Evolutionary conservation across 2,329 filamentous ascomycete genomes (phyloP).

Genomic region (Raffaelea ambrosiae): DNA sequence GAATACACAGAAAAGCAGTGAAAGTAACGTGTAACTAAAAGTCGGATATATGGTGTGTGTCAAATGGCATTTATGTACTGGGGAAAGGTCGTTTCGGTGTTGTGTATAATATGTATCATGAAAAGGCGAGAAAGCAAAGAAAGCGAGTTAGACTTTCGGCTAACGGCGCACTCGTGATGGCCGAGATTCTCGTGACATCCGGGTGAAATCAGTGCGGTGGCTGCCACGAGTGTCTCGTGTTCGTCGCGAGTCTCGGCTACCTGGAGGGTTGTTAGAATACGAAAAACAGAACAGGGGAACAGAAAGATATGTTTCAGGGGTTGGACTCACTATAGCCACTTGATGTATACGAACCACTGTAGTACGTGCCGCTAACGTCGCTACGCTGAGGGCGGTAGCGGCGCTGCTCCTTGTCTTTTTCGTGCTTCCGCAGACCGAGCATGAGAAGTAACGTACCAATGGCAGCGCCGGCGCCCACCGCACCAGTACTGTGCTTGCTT

Average conservation of each 20-base stretch:
- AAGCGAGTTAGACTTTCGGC: background rate
- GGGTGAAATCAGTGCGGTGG: slow-evolving; percentile 18
- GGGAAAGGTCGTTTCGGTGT: background rate
- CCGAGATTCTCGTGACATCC: slow-evolving; percentile 16
- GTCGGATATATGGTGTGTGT: background rate
- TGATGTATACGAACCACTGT: slow-evolving; percentile 44
- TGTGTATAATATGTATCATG: too few species aligned
- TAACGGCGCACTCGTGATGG: slow-evolving; percentile 7
- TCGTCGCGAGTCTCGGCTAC: slow-evolving; percentile 25
- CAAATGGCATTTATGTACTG: background rate
- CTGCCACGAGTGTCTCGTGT: slow-evolving; percentile 13
- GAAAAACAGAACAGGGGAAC: background rate
- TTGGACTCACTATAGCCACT: slow-evolving; percentile 42
- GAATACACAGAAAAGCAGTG: background rate
- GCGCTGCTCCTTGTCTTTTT: slow-evolving; percentile 36
- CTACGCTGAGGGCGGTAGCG: slow-evolving; percentile 32
- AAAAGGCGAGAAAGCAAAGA: background rate
- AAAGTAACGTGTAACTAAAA: background rate
- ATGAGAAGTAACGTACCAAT: slow-evolving; percentile 43
- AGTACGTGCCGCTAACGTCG: slow-evolving; percentile 42
- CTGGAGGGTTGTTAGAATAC: slow-evolving; percentile 21
- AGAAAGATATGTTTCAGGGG: slow-evolving; percentile 6
- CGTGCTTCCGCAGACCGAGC: slow-evolving; percentile 44
- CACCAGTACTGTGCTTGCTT: slow-evolving; percentile 35
- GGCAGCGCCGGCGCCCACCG: slow-evolving; percentile 43